A percentile compares a stretch with the other conserved stretches of the same genome.
phyloP scores from a whole-genome alignment of 345 rosid genomes.

The Syzygium grande region DNA sequence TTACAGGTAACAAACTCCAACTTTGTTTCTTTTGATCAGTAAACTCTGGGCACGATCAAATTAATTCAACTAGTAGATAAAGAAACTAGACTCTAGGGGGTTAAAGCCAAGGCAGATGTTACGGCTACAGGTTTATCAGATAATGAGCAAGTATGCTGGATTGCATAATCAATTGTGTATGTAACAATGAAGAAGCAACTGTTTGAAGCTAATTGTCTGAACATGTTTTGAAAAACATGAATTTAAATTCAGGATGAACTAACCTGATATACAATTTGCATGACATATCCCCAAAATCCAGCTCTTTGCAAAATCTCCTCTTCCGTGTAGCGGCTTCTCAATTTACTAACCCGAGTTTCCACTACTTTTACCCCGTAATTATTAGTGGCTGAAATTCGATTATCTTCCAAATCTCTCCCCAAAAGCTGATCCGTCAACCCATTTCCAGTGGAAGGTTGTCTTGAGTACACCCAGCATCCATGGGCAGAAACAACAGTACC shows the following conservation, averaged over 20 bases:
- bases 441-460: constrained; percentile 6
- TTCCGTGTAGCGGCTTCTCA: constrained; percentile 32
- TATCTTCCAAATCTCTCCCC: constrained; percentile 18
- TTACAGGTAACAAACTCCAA: neutral
- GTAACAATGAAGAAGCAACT: neutral
- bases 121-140: neutral
- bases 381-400: neutral
- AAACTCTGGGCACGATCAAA: neutral
- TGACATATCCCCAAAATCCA: constrained; percentile 62
- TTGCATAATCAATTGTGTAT: neutral
- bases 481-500: constrained; percentile 56
- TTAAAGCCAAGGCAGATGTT: neutral
- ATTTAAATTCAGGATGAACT: neutral
- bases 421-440: constrained; percentile 11
- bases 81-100: neutral
- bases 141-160: neutral
- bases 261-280: constrained; percentile 81
- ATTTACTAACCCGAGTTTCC: constrained; percentile 15
- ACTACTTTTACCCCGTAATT: constrained; percentile 11
- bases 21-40: neutral
- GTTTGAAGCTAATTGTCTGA: neutral
- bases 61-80: neutral
- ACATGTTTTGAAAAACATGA: neutral
- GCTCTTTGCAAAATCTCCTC: constrained; percentile 38
- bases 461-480: constrained; percentile 56